Percentiles rank a stretch among this genome's conserved stretches.
Evolutionary conservation across 1,284 basidiomycete genomes (phyloP).

Genomic region (Cutaneotrichosporon cavernicola): DNA sequence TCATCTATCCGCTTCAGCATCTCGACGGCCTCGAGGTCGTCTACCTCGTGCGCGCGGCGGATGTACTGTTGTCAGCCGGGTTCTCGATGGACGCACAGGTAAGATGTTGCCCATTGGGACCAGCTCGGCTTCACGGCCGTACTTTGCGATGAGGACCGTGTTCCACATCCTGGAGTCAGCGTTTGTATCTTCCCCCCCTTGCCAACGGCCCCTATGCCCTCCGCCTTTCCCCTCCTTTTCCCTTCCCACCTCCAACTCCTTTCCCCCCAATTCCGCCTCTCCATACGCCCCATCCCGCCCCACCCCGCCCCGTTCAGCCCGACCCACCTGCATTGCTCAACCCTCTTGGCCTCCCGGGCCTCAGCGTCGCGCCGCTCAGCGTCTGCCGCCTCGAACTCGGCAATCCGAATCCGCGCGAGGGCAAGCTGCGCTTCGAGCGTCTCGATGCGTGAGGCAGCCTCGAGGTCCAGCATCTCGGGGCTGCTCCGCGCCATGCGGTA

Average conservation of each 20-base stretch:
- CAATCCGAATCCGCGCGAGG: not conserved
- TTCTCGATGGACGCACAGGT: not conserved
- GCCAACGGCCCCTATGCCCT: too few relatives aligned
- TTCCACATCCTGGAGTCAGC: not conserved
- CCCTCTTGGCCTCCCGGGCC: not conserved
- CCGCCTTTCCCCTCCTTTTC: too few relatives aligned
- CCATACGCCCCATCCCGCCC: not conserved
- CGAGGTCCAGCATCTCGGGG: not conserved
- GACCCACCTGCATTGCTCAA: not conserved
- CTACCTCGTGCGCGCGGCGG: not conserved
- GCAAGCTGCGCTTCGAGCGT: not conserved
- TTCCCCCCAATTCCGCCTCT: not conserved
- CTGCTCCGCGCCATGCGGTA: not conserved
- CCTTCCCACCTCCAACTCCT: not conserved
- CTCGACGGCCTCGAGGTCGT: not conserved
- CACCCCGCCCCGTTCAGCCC: not conserved
- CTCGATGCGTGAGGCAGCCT: not conserved
- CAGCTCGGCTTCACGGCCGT: not conserved
- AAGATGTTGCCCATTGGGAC: not conserved
- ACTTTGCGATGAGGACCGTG: not conserved
- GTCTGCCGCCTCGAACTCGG: not conserved
- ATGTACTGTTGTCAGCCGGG: not conserved
- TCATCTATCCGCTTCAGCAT: not conserved
- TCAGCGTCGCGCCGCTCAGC: not conserved
- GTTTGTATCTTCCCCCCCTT: too few relatives aligned